These are phyloP conservation scores for Spiromastix sp. DNA, from an alignment of 2,329 filamentous ascomycete species.

Conservation along the genomic window DNA sequence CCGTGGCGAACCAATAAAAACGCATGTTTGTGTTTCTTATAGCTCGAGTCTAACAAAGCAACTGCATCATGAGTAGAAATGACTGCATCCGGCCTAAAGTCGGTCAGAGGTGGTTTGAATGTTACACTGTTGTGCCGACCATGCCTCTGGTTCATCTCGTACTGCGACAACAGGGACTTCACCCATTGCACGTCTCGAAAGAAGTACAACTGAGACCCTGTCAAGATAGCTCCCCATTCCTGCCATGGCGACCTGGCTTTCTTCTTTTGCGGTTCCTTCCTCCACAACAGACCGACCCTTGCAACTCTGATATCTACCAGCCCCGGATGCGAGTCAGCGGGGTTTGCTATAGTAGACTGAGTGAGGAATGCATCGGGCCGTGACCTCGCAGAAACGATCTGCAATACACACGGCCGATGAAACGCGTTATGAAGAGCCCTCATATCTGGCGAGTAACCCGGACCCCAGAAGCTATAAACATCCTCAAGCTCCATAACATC, in stretches of 20 bases:
- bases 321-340: constrained; percentile 76
- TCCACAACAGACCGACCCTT: constrained; percentile 89
- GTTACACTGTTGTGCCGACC: constrained; percentile 68
- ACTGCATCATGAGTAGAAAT: constrained; percentile 93
- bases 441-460: constrained; percentile 64
- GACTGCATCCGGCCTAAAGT: constrained; percentile 87
- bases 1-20: constrained; percentile 84
- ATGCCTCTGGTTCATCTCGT: constrained; percentile 69
- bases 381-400: constrained; percentile 90
- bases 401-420: constrained; percentile 80
- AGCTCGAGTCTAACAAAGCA: constrained; percentile 71
- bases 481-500: constrained; percentile 92
- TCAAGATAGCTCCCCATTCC: constrained; percentile 95
- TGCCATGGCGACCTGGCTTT: constrained; percentile 95
- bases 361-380: constrained; percentile 92
- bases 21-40: constrained; percentile 89
- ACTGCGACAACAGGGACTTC: constrained; percentile 80
- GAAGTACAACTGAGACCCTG: constrained; percentile 93
- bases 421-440: constrained; percentile 78
- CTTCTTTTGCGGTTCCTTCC: constrained; percentile 88
- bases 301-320: constrained; percentile 97
- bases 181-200: constrained; percentile 91
- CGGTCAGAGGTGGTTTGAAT: constrained; percentile 79
- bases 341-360: constrained; percentile 73
- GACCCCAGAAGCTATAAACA: constrained; percentile 78